These are phyloP conservation scores for Dictyostelium citrinum DNA, from an alignment of 78 protist genomes.

Conservation along the genomic window DNA sequence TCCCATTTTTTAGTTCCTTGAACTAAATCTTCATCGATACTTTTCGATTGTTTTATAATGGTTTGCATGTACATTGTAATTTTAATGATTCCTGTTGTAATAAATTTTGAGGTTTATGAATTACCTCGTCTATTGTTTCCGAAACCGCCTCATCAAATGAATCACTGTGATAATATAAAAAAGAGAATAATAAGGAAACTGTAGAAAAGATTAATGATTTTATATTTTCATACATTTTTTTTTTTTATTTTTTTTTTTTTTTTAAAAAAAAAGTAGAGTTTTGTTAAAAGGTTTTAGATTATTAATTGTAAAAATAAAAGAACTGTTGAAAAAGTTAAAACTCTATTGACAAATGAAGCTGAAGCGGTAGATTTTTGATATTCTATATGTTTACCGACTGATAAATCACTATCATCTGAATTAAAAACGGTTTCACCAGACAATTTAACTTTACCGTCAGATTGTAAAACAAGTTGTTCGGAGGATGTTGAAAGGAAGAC, in stretches of 20 bases:
- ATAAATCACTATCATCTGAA: not conserved
- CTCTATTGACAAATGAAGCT: not conserved
- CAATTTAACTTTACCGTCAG: not conserved
- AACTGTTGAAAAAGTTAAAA: not conserved
- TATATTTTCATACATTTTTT: too few species aligned
- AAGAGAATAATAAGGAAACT: too few species aligned
- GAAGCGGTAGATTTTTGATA: not conserved
- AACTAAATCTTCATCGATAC: not conserved
- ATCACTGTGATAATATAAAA: too few species aligned
- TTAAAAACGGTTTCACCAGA: not conserved
- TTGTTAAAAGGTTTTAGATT: not conserved
- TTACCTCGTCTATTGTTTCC: not conserved
- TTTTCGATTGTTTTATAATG: not conserved
- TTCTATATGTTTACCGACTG: not conserved
- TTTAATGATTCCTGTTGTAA: not conserved
- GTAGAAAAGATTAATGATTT: too few species aligned
- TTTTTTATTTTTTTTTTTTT: too few species aligned
- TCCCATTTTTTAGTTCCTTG: not conserved
- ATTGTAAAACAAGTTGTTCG: not conserved
- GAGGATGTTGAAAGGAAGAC: not conserved
- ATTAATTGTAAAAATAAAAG: not conserved
- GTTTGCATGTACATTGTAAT: not conserved
- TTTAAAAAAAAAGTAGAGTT: too few species aligned
- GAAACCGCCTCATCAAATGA: not conserved
- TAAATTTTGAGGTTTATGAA: not conserved